Conservation (phyloP, 352 stramenopile species). For the Phytophthora macrochlamydospora region DNA sequence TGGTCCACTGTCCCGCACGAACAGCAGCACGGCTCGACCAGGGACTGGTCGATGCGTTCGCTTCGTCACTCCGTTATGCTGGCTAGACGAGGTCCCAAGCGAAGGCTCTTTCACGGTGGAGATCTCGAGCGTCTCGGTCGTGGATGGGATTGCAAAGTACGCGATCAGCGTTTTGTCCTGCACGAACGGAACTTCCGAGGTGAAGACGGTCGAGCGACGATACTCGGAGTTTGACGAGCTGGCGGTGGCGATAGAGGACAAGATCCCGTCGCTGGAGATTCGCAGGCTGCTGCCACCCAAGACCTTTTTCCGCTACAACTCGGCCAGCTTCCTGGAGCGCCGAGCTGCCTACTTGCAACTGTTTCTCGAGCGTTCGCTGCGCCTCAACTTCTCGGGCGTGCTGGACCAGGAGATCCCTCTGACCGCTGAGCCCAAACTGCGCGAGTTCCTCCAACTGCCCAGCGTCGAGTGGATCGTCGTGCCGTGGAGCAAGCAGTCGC, state of each 20-base stretch:
- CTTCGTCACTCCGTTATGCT: conserved; percentile 60
- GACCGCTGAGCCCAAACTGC: conserved; percentile 66
- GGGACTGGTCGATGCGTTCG: conserved; percentile 53
- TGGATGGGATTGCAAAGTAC: conserved; percentile 56
- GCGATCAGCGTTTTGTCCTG: conserved; percentile 71
- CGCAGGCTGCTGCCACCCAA: conserved; percentile 68
- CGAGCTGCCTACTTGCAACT: conserved; percentile 61
- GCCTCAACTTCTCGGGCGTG: conserved; percentile 62
- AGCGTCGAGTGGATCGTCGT: conserved; percentile 76
- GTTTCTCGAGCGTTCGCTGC: conserved; percentile 67
- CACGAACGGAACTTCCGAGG: conserved; percentile 39
- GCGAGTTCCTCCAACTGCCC: conserved; percentile 69
- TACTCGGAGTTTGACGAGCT: conserved; percentile 78
- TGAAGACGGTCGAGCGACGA: conserved; percentile 58
- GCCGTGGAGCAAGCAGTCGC: conserved; percentile 41
- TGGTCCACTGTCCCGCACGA: conserved; percentile 13
- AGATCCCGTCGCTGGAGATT: conserved; percentile 55
- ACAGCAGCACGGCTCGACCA: conserved; percentile 14
- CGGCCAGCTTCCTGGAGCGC: conserved; percentile 61
- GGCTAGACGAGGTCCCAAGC: conserved; percentile 44
- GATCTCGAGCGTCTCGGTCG: conserved; percentile 58
- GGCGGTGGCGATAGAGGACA: conserved; percentile 53
- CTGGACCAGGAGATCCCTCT: conserved; percentile 75
- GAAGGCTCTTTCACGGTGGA: conserved; percentile 76
- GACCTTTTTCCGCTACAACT: conserved; percentile 70